Evolutionary conservation across 1,284 basidiomycete genomes (phyloP).

Genomic region (Cryptococcus neoformans): DNA sequence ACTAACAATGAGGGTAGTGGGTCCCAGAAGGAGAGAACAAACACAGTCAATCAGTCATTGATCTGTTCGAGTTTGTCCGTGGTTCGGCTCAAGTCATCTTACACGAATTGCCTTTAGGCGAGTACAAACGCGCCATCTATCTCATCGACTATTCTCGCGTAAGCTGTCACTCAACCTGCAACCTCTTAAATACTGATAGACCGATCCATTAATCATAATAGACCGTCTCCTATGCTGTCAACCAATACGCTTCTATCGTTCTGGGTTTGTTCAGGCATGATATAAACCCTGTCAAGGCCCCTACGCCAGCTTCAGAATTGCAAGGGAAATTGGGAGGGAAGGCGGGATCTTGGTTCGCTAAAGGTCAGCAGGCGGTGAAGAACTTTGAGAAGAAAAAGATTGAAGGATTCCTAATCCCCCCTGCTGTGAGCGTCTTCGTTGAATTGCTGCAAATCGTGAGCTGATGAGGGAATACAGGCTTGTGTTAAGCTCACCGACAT

Average conservation of each 20-base stretch:
- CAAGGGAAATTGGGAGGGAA: constrained; percentile 36
- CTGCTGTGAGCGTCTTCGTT: constrained; percentile 22
- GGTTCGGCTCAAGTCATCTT: constrained; percentile 35
- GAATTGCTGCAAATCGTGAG: background rate
- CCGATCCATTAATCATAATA: constrained; percentile 2
- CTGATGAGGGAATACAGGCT: constrained; percentile 19
- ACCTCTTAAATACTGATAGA: background rate
- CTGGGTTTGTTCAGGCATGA: constrained; percentile 41
- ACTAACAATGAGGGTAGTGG: constrained; percentile 28
- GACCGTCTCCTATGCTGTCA: constrained; percentile 39
- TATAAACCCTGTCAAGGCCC: constrained; percentile 28
- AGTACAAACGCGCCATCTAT: constrained; percentile 47
- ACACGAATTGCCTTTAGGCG: constrained; percentile 40
- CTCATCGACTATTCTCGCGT: constrained; percentile 48
- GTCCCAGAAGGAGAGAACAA: constrained; percentile 43
- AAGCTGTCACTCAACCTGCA: constrained; percentile 1
- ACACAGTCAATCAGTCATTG: constrained; percentile 45
- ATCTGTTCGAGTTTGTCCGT: constrained; percentile 49
- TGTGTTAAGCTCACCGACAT: constrained; percentile 49
- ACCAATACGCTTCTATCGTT: constrained; percentile 44
- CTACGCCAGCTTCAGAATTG: constrained; percentile 22
- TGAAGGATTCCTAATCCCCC: constrained; percentile 38
- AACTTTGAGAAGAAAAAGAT: constrained; percentile 41
- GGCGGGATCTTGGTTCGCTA: constrained; percentile 46
- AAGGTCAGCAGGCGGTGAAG: constrained; percentile 46